Conservation (phyloP, 2,329 filamentous ascomycete genomes). For the Talaromyces sp. region DNA sequence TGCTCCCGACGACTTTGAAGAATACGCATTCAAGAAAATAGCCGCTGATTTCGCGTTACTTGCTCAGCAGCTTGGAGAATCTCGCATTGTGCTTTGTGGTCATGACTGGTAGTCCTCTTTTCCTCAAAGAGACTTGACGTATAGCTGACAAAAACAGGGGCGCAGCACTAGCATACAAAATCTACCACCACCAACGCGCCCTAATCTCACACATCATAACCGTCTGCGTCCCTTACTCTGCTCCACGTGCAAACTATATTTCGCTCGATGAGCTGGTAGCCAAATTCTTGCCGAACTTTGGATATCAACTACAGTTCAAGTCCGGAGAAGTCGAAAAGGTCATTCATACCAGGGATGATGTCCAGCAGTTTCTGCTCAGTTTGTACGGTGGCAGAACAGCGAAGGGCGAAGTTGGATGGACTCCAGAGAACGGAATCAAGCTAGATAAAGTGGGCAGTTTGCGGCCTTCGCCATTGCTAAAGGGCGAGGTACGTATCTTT, state of each 20-base stretch:
- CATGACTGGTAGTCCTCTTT: constrained; percentile 67
- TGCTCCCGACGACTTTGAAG: constrained; percentile 58
- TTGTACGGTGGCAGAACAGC: constrained; percentile 66
- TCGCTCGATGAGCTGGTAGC: constrained; percentile 60
- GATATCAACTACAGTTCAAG: constrained; percentile 78
- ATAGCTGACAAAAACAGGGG: constrained; percentile 51
- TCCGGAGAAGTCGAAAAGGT: constrained; percentile 62
- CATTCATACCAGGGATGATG: constrained; percentile 57
- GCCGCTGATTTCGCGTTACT: constrained; percentile 73
- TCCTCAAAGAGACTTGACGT: no score
- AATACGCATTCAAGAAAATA: constrained; percentile 70
- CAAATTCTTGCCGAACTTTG: constrained; percentile 63
- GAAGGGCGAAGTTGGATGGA: constrained; percentile 57
- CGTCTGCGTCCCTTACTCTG: constrained; percentile 71
- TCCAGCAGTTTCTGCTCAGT: constrained; percentile 67
- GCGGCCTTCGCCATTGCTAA: constrained; percentile 57
- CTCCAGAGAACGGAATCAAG: constrained; percentile 58
- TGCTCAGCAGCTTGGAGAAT: constrained; percentile 55
- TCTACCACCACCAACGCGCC: constrained; percentile 69
- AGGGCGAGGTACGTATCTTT: constrained; percentile 50
- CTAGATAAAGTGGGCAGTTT: constrained; percentile 62
- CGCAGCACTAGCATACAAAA: constrained; percentile 70
- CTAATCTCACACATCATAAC: constrained; percentile 73
- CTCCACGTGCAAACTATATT: constrained; percentile 53
- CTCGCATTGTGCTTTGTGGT: constrained; percentile 73